Conservation (phyloP, 768 basidiomycete species). For the Boletus subcaerulescens region DNA sequence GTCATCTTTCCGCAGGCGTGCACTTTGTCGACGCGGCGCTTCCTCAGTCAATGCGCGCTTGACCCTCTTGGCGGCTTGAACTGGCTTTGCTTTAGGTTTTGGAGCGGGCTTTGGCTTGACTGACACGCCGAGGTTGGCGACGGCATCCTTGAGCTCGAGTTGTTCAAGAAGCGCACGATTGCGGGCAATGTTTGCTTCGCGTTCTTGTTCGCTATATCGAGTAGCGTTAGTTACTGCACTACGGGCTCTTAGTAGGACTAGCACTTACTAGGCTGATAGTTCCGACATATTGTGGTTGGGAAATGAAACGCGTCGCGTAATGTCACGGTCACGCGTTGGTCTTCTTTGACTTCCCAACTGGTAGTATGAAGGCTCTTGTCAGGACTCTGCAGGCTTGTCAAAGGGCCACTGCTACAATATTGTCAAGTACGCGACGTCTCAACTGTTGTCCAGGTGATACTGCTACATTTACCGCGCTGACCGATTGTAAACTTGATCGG, state of each 20-base stretch:
- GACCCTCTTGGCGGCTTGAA: constrained; percentile 52
- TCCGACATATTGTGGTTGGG: constrained; percentile 34
- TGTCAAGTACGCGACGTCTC: too few species aligned
- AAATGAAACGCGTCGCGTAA: constrained; percentile 30
- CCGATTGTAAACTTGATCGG: too few species aligned
- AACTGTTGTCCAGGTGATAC: too few species aligned
- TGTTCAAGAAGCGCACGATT: constrained; percentile 74
- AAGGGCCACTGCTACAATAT: too few species aligned
- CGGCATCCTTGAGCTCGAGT: constrained; percentile 62
- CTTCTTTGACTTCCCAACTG: too few species aligned
- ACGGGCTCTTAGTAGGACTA: not conserved
- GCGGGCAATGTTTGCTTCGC: constrained; percentile 78
- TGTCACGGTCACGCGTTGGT: constrained; percentile 26
- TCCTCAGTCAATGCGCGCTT: constrained; percentile 48
- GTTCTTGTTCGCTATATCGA: constrained; percentile 56
- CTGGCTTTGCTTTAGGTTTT: constrained; percentile 54
- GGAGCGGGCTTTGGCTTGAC: constrained; percentile 38
- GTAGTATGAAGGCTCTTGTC: too few species aligned
- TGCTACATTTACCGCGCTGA: too few species aligned
- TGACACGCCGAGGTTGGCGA: constrained; percentile 44
- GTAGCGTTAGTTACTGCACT: not conserved
- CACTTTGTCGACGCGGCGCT: constrained; percentile 62
- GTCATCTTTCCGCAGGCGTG: constrained; percentile 51
- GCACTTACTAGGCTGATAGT: constrained; percentile 52
- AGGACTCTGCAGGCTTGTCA: too few species aligned